phyloP scores from a whole-genome alignment of 306 rosid species.

The Rosa rugosa region DNA sequence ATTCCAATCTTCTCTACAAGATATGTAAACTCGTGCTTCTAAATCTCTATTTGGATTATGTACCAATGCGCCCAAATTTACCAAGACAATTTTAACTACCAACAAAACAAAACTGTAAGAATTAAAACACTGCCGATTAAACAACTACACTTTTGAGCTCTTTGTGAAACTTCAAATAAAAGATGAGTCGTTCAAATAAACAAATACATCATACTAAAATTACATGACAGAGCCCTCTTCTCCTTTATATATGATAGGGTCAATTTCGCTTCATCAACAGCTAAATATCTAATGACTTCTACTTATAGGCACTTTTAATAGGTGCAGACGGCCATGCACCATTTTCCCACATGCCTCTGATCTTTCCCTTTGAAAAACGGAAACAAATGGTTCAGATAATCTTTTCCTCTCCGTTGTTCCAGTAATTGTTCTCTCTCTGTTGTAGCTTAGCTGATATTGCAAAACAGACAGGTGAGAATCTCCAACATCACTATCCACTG shows the following conservation, averaged over 20 bases:
- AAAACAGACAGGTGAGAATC: background rate
- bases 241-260: conserved; percentile 1
- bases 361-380: background rate
- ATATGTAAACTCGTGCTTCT: no score
- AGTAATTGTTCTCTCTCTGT: background rate
- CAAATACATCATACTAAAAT: background rate
- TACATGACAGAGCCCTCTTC: conserved; percentile 14
- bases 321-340: conserved; percentile 12
- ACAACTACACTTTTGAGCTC: background rate
- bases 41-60: no score
- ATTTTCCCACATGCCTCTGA: background rate
- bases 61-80: no score
- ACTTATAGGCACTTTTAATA: background rate
- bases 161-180: background rate
- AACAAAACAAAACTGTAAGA: no score
- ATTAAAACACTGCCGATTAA: no score
- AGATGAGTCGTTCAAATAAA: background rate
- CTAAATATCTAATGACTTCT: background rate
- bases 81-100: no score
- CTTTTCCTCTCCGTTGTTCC: background rate
- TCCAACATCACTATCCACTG: background rate
- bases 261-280: conserved; percentile 11
- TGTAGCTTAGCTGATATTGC: conserved; percentile 1
- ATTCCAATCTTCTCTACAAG: no score
- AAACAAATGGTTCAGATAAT: background rate